Evolutionary conservation across 1,284 basidiomycete genomes (phyloP).

Genomic region (Rhodotorula sp.): DNA sequence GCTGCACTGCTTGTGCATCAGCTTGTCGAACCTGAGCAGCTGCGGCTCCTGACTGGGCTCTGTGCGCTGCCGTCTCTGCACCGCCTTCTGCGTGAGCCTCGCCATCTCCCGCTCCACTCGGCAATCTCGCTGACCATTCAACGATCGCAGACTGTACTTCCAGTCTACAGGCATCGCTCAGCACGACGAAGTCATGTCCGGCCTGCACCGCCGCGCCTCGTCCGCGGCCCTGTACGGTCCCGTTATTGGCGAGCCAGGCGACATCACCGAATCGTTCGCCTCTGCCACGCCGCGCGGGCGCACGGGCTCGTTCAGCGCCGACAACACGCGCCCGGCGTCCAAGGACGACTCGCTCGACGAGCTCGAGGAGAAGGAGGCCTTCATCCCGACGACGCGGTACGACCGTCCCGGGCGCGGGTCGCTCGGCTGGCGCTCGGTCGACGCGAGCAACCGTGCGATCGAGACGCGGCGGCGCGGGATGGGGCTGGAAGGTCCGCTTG

Average conservation of each 20-base stretch:
- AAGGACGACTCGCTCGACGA: conserved; percentile 7
- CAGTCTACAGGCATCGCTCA: too few relatives aligned
- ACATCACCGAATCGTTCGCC: conserved; percentile 8
- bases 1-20: too few relatives aligned
- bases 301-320: neutral
- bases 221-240: conserved; percentile 11
- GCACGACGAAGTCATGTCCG: neutral
- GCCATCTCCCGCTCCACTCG: too few relatives aligned
- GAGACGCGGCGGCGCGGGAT: neutral
- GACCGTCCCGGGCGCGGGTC: neutral
- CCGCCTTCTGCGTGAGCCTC: too few relatives aligned
- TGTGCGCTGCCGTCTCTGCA: too few relatives aligned
- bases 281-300: conserved; percentile 3
- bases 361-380: conserved; percentile 25
- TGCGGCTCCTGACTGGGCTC: too few relatives aligned
- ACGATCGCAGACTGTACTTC: neutral
- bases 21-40: too few relatives aligned
- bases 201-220: conserved; percentile 26
- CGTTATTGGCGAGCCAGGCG: neutral
- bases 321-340: neutral
- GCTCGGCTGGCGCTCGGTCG: neutral
- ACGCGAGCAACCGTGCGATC: neutral
- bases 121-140: too few relatives aligned
- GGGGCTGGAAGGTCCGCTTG: conserved; percentile 13
- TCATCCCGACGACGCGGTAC: conserved; percentile 7